Evolutionary conservation across 345 rosid genomes (phyloP), one percentile per base, ranked within the genome.

Genomic region (Populus pruinosa): DNA sequence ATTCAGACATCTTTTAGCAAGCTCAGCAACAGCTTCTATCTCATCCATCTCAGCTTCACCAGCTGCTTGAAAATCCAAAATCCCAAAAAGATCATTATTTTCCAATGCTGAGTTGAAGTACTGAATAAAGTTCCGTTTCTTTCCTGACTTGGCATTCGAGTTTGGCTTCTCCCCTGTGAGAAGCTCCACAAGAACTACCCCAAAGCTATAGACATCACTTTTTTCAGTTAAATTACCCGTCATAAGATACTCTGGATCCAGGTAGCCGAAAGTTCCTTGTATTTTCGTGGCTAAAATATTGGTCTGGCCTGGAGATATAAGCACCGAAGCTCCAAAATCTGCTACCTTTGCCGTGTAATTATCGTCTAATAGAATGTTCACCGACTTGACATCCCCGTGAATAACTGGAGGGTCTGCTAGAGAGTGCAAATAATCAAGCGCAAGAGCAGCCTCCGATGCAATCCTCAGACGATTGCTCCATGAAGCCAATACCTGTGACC

Each of bases 311-410:
- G 47, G 31, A 0, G 78, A 74, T 6, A 79, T 39, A n/a, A 82
- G 27, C 7, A 70, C 70, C 0, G 82, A 82, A 62, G 79, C 76
- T n/a, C 85, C 84, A 55, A 82, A 82, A 75, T 82, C 82, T 17
- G 85, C 36, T 0, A 82, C 75, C 31, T 82, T 82, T 10, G 77
- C 80, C 13, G 70, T 66, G 20, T 31, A 71, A 5, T 75, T 56
- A 0, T 75, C n/a, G 23, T 55, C 61, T 55, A 20, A 55, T 7
- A 55, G 61, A 5, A 55, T 55, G 11, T 20, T 55, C 35, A 49
- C 14, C 0, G 77, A 68, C 75, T 78, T 82, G n/a, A 82, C 23
- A 59, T 78, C 82, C 55, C 82, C 76, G 13, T 82, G 85, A 16
- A 82, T 82, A 56, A 78, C 70, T 11, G 82, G 77, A 33, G 85